These are phyloP conservation scores for Hypocreales sp. DNA, from an alignment of 2,329 filamentous ascomycete species.

Conservation along the genomic window DNA sequence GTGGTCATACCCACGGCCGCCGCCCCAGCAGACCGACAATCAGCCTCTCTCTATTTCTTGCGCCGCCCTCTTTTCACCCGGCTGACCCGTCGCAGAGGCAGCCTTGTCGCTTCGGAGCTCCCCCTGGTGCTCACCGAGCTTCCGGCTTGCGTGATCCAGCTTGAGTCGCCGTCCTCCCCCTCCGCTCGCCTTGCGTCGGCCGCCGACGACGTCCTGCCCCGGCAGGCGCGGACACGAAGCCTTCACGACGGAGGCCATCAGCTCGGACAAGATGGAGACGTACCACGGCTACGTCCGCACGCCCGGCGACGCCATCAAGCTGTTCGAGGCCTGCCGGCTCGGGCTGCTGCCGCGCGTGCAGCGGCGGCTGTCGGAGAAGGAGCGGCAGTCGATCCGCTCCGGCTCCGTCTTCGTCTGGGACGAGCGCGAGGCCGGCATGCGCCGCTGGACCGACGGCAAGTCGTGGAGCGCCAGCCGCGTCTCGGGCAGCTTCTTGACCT, in stretches of 20 bases:
- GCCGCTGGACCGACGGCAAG: conserved; percentile 96
- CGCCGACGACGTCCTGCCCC: no score
- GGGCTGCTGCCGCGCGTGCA: conserved; percentile 85
- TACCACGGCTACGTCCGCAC: conserved; percentile 91
- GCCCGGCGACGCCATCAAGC: conserved; percentile 89
- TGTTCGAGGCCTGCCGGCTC: conserved; percentile 93
- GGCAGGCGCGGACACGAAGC: conserved; percentile 5
- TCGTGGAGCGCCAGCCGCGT: conserved; percentile 98
- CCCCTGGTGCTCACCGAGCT: no score
- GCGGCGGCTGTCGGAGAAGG: conserved; percentile 86
- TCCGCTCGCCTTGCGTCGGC: no score
- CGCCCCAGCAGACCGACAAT: no score
- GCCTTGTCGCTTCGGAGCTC: no score
- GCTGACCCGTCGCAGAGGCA: no score
- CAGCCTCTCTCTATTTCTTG: no score
- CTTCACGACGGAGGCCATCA: conserved; percentile 7
- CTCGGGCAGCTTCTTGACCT: conserved; percentile 92
- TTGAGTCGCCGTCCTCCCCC: no score
- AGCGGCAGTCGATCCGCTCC: conserved; percentile 87
- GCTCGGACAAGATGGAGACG: conserved; percentile 62
- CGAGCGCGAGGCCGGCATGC: conserved; percentile 94
- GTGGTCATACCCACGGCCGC: no score
- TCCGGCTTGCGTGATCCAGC: no score
- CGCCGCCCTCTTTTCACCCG: no score
- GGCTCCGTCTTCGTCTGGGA: conserved; percentile 99